Evolutionary conservation across 805 yeast species (phyloP).

Genomic region (Candida hungchunana): DNA sequence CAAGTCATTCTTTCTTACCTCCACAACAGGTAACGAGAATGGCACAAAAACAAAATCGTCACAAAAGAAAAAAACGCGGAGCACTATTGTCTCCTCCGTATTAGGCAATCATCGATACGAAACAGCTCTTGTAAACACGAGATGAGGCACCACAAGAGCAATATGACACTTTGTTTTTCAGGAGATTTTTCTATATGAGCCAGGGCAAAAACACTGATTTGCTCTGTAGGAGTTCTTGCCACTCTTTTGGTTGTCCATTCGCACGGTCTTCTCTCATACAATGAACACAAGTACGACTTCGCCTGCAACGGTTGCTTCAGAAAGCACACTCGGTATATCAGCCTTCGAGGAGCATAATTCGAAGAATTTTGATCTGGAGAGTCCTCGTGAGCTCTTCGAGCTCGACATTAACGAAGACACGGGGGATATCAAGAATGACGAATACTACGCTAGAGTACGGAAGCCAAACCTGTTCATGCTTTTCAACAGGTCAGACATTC

Average conservation of each 20-base stretch:
- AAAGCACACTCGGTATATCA: slow-evolving; percentile 7
- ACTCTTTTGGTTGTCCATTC: no score
- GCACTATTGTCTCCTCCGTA: background rate
- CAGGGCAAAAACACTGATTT: no score
- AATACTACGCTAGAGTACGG: slow-evolving; percentile 9
- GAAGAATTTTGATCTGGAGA: slow-evolving; percentile 1
- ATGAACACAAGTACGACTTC: slow-evolving; percentile 1
- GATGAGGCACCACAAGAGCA: background rate
- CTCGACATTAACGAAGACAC: slow-evolving; percentile 14
- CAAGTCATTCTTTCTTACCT: no score
- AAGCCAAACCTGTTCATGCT: slow-evolving; percentile 23
- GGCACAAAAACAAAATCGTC: no score
- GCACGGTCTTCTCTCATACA: no score
- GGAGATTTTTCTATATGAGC: background rate
- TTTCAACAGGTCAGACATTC: slow-evolving; percentile 21
- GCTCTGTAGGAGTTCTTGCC: no score
- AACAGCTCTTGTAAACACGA: no score
- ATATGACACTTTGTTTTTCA: background rate
- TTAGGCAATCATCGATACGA: no score
- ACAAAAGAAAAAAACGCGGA: no score
- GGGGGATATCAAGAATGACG: background rate
- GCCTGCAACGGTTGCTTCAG: slow-evolving; percentile 15
- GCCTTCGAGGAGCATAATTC: no score
- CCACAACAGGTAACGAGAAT: no score
- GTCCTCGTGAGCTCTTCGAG: slow-evolving; percentile 6